These are phyloP conservation scores for Aspergillus udagawae DNA, from an alignment of 2,329 filamentous ascomycete species.

Conservation along the genomic window DNA sequence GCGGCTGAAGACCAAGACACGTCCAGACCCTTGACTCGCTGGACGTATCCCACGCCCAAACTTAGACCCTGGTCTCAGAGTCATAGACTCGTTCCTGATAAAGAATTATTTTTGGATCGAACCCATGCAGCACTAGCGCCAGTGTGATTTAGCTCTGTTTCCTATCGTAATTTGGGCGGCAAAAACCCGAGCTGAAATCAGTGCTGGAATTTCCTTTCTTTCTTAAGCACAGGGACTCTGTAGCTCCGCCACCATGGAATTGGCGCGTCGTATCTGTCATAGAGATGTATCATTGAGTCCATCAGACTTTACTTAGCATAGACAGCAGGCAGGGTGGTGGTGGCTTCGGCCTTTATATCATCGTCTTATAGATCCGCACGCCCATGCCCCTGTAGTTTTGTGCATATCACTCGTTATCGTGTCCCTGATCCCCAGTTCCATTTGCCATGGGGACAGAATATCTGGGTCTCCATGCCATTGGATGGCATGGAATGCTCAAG, in stretches of 20 bases:
- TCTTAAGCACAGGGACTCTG: not conserved
- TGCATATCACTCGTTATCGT: not conserved
- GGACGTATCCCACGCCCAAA: not conserved
- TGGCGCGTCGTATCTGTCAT: not conserved
- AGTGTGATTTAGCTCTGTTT: not conserved
- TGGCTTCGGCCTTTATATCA: not conserved
- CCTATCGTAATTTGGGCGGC: not conserved
- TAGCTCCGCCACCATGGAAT: not conserved
- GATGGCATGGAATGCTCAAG: slow-evolving; percentile 14
- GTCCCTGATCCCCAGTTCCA: not conserved
- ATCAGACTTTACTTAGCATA: not conserved
- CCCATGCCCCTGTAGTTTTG: not conserved
- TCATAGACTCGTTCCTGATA: not conserved
- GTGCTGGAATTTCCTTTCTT: not conserved
- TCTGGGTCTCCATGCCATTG: slow-evolving; percentile 15
- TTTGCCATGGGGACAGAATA: slow-evolving; percentile 13
- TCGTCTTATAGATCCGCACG: not conserved
- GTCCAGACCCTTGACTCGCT: not conserved
- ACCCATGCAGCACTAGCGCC: not conserved
- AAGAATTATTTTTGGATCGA: not conserved
- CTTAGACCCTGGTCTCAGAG: not conserved
- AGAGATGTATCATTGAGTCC: not conserved
- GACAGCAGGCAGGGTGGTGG: not conserved
- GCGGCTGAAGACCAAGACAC: not conserved
- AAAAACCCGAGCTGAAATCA: not conserved